phyloP scores from a whole-genome alignment of 1,284 basidiomycete species.

The Ceraceosorus guamensis region DNA sequence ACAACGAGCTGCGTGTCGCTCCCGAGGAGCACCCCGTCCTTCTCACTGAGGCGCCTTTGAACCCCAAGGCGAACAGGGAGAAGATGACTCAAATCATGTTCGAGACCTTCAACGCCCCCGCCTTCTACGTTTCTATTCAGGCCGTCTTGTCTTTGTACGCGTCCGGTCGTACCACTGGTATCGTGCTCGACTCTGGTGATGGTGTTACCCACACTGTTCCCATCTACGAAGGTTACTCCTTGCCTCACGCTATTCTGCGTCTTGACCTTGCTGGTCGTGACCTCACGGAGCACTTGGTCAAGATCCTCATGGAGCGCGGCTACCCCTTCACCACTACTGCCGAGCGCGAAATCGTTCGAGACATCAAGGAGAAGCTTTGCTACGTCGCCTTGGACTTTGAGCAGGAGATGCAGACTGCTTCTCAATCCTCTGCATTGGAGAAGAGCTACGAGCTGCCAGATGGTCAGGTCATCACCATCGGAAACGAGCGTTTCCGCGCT shows the following conservation, averaged over 20 bases:
- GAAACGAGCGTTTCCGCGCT: constrained; percentile 93
- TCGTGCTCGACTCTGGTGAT: constrained; percentile 87
- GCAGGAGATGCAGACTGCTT: constrained; percentile 87
- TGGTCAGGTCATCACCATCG: constrained; percentile 92
- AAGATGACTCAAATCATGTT: constrained; percentile 98
- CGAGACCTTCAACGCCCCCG: constrained; percentile 89
- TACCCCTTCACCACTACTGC: constrained; percentile 88
- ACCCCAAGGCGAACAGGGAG: constrained; percentile 89
- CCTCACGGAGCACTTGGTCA: constrained; percentile 81
- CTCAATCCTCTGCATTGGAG: constrained; percentile 82
- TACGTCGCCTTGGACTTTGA: constrained; percentile 96
- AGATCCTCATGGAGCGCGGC: constrained; percentile 86
- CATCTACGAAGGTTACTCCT: constrained; percentile 90
- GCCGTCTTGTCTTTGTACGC: constrained; percentile 87
- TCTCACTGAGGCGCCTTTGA: constrained; percentile 87
- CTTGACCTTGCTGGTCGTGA: constrained; percentile 93
- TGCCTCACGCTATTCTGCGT: constrained; percentile 89
- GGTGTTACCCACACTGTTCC: constrained; percentile 90
- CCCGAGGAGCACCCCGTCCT: constrained; percentile 85
- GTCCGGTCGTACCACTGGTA: constrained; percentile 84
- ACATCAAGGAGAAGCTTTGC: constrained; percentile 98
- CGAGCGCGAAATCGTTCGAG: constrained; percentile 90
- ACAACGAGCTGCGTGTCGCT: constrained; percentile 54
- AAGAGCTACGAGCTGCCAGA: constrained; percentile 95
- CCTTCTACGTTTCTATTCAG: constrained; percentile 89